Percentiles rank a stretch among this genome's conserved stretches.
Conservation (phyloP, 192 early-diverging fungal genomes). For the Coemansia asiatica region DNA sequence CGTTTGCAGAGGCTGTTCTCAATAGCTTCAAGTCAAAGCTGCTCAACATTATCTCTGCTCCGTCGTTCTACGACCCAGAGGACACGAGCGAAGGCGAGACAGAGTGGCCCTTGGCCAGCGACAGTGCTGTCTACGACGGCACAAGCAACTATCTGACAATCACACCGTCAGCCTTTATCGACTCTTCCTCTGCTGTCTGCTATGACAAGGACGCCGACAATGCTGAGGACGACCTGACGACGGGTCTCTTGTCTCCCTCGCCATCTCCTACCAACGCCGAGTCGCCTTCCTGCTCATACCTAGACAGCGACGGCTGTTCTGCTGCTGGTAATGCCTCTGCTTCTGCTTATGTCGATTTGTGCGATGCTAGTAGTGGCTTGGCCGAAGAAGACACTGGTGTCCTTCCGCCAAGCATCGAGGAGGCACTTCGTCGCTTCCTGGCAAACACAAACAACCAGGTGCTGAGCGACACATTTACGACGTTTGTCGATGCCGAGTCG, state of each 20-base stretch:
- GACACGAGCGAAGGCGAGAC: constrained; percentile 43
- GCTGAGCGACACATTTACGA: constrained; percentile 46
- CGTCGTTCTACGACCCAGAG: constrained; percentile 40
- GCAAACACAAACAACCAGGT: constrained; percentile 41
- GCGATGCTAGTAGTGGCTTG: background rate
- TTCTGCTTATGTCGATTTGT: background rate
- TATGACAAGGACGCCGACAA: constrained; percentile 19
- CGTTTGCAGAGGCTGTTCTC: constrained; percentile 53
- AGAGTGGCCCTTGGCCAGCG: constrained; percentile 38
- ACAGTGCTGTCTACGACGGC: constrained; percentile 18
- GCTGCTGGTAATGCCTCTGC: background rate
- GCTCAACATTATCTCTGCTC: constrained; percentile 36
- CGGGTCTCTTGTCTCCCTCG: constrained; percentile 26
- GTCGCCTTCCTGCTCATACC: constrained; percentile 4
- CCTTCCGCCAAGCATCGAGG: constrained; percentile 40
- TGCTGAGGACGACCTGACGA: constrained; percentile 13
- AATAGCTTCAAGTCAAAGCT: constrained; percentile 59
- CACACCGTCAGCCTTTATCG: constrained; percentile 18
- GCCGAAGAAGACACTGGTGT: constrained; percentile 18
- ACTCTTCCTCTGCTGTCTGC: constrained; percentile 9
- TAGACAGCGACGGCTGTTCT: background rate
- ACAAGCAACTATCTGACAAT: constrained; percentile 38
- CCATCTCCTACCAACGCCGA: constrained; percentile 14
- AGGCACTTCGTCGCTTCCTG: constrained; percentile 47
- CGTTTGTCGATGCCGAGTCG: constrained; percentile 33